Conservation (phyloP, 108 stramenopile genomes). For the Nitzschia palea region DNA sequence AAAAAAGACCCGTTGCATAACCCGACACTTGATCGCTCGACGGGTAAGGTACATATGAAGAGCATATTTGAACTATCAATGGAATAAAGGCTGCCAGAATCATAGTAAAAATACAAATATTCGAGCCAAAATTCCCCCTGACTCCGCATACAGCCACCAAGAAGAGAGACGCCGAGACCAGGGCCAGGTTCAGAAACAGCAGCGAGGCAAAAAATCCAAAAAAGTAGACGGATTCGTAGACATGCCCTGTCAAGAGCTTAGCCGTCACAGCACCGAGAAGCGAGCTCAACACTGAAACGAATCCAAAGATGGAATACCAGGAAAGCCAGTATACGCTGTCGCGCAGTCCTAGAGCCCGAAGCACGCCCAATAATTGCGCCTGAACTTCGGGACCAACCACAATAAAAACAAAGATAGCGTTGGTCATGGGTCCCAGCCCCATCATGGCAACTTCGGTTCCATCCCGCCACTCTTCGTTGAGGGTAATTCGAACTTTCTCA, state of each 20-base stretch:
- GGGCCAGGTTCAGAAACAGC: constrained; percentile 45
- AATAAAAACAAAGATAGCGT: constrained; percentile 41
- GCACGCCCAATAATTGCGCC: constrained; percentile 39
- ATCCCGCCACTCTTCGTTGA: constrained; percentile 46
- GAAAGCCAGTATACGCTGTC: constrained; percentile 46
- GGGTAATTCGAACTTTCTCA: constrained; percentile 22
- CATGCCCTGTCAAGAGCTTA: constrained; percentile 34
- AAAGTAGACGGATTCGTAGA: constrained; percentile 31
- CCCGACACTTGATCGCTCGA: too few relatives aligned
- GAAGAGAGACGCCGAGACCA: constrained; percentile 44
- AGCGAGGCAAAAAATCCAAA: constrained; percentile 35
- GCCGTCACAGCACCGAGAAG: constrained; percentile 37
- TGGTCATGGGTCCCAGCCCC: constrained; percentile 43
- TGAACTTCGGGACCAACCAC: constrained; percentile 43
- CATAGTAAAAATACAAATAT: constrained; percentile 33
- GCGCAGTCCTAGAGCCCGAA: constrained; percentile 35
- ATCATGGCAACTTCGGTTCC: constrained; percentile 45
- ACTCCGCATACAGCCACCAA: constrained; percentile 45
- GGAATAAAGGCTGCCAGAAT: constrained; percentile 28
- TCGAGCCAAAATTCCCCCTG: constrained; percentile 16
- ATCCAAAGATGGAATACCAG: constrained; percentile 42
- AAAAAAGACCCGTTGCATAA: constrained; percentile 19
- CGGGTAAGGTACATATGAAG: neutral
- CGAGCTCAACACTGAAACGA: constrained; percentile 32
- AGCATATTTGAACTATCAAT: neutral